Conservation (phyloP, 345 rosid species). For the Populus ilicifolia region DNA sequence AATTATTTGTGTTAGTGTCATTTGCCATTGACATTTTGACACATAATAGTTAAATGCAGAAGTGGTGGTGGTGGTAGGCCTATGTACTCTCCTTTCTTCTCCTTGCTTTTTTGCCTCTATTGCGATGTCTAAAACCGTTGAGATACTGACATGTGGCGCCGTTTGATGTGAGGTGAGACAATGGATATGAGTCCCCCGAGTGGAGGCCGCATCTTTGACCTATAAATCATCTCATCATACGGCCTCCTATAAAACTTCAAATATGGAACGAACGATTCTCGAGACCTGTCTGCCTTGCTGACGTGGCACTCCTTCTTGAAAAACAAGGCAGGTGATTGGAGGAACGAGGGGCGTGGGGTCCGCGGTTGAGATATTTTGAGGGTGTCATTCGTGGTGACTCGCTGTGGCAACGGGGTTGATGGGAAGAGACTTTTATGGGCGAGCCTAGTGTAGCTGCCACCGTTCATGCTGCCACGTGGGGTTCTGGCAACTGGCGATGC, state of each 20-base stretch:
- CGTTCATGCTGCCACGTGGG: constrained; percentile 39
- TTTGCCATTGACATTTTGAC: constrained; percentile 15
- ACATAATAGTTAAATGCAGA: neutral
- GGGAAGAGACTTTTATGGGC: constrained; percentile 58
- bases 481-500: constrained; percentile 75
- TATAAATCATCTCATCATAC: constrained; percentile 86
- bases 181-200: constrained; percentile 83
- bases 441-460: constrained; percentile 7
- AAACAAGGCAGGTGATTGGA: constrained; percentile 85
- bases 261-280: constrained; percentile 75
- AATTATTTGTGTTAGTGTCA: constrained; percentile 23
- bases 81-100: constrained; percentile 19
- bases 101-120: neutral
- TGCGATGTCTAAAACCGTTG: constrained; percentile 58
- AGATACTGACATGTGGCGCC: constrained; percentile 80
- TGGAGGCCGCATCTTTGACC: constrained; percentile 87
- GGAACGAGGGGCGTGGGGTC: constrained; percentile 80
- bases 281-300: constrained; percentile 50
- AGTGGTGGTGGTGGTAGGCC: neutral
- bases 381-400: constrained; percentile 25
- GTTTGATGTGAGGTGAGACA: constrained; percentile 60
- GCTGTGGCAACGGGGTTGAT: constrained; percentile 78
- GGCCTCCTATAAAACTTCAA: constrained; percentile 72
- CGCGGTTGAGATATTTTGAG: constrained; percentile 28
- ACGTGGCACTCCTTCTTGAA: constrained; percentile 61